phyloP scores from a whole-genome alignment of 2,329 filamentous ascomycete genomes.

The Alternaria sp. region DNA sequence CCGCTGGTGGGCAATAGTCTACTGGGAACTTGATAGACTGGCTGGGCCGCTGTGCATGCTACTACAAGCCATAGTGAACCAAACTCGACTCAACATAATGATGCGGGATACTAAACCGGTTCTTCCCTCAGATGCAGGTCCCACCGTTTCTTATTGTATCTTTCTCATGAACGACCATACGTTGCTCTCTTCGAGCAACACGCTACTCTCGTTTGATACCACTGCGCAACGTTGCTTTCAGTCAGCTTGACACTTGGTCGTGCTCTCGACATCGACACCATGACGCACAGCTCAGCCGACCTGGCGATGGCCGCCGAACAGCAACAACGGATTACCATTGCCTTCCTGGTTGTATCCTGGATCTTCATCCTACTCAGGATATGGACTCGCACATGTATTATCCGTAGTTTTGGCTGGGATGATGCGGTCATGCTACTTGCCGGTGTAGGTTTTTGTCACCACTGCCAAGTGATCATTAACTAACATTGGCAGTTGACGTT shows the following conservation, averaged over 20 bases:
- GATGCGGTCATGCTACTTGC: constrained; percentile 52
- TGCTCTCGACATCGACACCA: background rate
- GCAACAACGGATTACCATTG: constrained; percentile 36
- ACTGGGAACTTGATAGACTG: background rate
- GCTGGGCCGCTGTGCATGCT: background rate
- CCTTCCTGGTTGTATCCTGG: constrained; percentile 49
- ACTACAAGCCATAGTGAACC: background rate
- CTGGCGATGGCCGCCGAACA: constrained; percentile 29
- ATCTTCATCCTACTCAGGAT: constrained; percentile 48
- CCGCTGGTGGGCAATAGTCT: background rate
- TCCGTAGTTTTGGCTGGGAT: constrained; percentile 53
- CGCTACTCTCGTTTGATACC: constrained; percentile 9
- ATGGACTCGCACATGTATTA: constrained; percentile 50
- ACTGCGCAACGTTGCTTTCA: constrained; percentile 12
- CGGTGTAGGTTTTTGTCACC: constrained; percentile 32
- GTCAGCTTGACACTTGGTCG: background rate
- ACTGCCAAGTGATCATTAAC: background rate
- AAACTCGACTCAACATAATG: background rate
- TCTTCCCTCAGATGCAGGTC: background rate
- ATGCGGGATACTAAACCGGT: background rate
- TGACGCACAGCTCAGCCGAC: constrained; percentile 19
- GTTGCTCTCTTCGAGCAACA: background rate
- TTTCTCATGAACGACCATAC: background rate
- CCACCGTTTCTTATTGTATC: background rate
- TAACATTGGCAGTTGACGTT: constrained; percentile 39